Base-by-base conservation (phyloP, 2,329 filamentous ascomycete species). In the Ascochyta clinopodiicola region DNA sequence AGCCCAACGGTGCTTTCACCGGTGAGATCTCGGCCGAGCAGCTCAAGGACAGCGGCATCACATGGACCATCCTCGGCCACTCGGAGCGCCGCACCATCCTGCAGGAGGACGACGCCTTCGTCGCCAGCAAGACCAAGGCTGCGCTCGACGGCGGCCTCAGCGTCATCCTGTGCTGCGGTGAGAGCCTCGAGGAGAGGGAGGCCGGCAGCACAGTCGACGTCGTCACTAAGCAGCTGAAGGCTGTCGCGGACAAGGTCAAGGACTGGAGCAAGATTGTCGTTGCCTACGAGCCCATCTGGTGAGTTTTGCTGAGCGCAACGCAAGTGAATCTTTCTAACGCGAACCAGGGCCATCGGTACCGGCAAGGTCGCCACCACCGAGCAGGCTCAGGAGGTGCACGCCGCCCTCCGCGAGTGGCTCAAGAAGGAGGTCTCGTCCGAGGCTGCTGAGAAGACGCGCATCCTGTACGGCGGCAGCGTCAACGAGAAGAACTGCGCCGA, bases 221-320 rank as follows among this genome's bases (percentile, higher is more conserved):
- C 61, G 90, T 96, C 71, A 95, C 90, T 69, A 81, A 80, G 65
- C 95, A 99, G 84, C 86, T 99, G 70, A 85, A 87, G 62, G 92
- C 92, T 64, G 91, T 94, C 63, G 86, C 86, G 52, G 88, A 92
- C 77, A 83, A 89, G 82, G 81, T 91, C 74, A 81, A 86, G 70
- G 91, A 96, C 82, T 99, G 95, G 95, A 86, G 83, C 73, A 95
- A 95, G 83, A 86, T 99, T 64, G 95, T 99, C 76, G 86, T 99
- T 72, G 95, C 95, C 73, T 99, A 99, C 81, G 95, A 99, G 86
- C 95, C 95, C 73, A 96, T 99, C 84, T 99, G 95, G 94, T 92
- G 87, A 55, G 66, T 37, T 45, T n/a, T 15, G 8, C 17, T 12
- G 5, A 6, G 3, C 7, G 7, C 2, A 6, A 34, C 32, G 12